Base-by-base conservation (phyloP, 306 rosid genomes). In the Phaseolus lunatus region DNA sequence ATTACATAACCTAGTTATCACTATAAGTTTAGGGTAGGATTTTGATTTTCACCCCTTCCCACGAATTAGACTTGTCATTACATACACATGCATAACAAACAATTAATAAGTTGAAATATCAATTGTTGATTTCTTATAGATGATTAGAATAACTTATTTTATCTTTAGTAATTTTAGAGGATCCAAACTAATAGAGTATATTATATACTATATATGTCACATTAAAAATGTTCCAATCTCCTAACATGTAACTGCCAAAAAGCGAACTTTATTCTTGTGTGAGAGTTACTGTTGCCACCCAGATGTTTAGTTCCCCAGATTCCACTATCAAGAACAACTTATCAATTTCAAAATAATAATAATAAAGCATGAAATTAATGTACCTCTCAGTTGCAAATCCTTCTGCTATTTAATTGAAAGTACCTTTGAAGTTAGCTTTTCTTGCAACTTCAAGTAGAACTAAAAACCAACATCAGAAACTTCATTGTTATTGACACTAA, bases 371-470 rank as follows among this genome's bases (percentile, higher is more conserved):
- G 45, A 52, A 48, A 77, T 66, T 73, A 45, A 70, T 74, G 33
- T 87, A 92, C 98, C 97, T 89, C 62, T 78, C 93, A 62, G 97
- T 82, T 79, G 89, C 86, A 87, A 95, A 92, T 72, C 98, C 98
- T 70, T 85, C 83, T 69, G 84, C 82, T 84, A 95, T 92, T 85
- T 88, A 93, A 83, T 59, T 87, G 78, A 82, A 81, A 75, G 85
- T 87, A 77, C 84, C 91, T 69, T 85, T 87, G 87, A 95, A 92
- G 67, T 95, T 82, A 33, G 92, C 86, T 83, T 89, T 95, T 80
- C 90, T 92, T 84, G 97, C 89, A 45, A 96, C 92, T 92, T 90
- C 97, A 73, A 95, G 97, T 69, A 95, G 79, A 75, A 97, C 98
- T 95, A 97, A 84, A 84, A 89, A 59, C 74, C 62, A 80, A 81